Evolutionary conservation across 345 rosid genomes (phyloP).

Genomic region (Eucalyptus guilfoylei): DNA sequence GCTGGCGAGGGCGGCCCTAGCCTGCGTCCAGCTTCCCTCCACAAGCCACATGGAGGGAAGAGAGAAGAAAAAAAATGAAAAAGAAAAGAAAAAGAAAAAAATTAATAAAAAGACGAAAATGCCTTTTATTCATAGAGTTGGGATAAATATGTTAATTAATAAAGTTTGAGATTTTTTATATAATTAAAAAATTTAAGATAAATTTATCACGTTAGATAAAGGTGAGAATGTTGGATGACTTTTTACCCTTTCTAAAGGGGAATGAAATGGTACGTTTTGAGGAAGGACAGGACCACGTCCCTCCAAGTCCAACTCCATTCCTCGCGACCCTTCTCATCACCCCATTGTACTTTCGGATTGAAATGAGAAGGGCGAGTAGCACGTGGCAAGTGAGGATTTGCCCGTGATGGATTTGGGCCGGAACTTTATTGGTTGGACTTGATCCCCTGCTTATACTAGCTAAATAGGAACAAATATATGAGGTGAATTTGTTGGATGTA

Average conservation of each 20-base stretch:
- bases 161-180: no score
- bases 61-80: no score
- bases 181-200: no score
- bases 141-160: no score
- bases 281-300: background rate
- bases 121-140: rapidly evolving
- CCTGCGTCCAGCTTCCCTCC: rapidly evolving
- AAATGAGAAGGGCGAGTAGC: background rate
- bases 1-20: no score
- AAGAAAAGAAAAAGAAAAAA: rapidly evolving
- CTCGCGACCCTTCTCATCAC: background rate
- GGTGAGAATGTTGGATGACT: no score
- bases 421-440: background rate
- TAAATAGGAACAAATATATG: background rate
- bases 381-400: background rate
- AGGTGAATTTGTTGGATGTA: background rate
- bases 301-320: background rate
- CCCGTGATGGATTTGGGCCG: background rate
- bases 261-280: background rate
- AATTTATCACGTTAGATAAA: no score
- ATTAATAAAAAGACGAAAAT: no score
- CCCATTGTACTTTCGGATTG: background rate
- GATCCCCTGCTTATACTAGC: background rate
- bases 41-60: no score
- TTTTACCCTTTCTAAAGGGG: background rate